phyloP scores from a whole-genome alignment of 805 yeast species.

The Yarrowia phangngaensis region DNA sequence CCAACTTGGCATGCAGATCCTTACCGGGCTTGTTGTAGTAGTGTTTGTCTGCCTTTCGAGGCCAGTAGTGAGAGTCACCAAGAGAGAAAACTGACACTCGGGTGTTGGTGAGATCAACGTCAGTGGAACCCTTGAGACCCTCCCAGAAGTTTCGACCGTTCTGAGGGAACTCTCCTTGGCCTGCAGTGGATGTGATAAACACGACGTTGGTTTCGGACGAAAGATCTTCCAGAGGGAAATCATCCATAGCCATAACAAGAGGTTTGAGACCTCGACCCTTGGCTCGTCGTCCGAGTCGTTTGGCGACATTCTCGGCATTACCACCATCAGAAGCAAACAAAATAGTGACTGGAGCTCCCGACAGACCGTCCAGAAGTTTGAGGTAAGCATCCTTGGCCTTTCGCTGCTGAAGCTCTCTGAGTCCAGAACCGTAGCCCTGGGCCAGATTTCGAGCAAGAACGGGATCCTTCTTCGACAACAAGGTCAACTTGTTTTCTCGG shows the following conservation, averaged over 20 bases:
- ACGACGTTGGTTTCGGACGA: constrained; percentile 66
- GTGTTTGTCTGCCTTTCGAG: constrained; percentile 90
- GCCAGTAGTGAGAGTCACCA: constrained; percentile 91
- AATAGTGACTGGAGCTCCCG: constrained; percentile 87
- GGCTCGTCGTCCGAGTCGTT: constrained; percentile 73
- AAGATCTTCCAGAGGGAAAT: constrained; percentile 66
- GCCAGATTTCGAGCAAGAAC: constrained; percentile 69
- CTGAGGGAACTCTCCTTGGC: constrained; percentile 84
- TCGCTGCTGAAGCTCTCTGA: constrained; percentile 55
- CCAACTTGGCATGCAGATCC: constrained; percentile 64
- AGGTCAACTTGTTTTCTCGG: constrained; percentile 81
- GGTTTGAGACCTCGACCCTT: constrained; percentile 73
- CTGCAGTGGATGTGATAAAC: constrained; percentile 70
- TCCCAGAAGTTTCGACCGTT: constrained; percentile 80
- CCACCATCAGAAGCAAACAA: constrained; percentile 93
- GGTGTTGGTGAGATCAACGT: constrained; percentile 58
- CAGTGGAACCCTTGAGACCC: constrained; percentile 54
- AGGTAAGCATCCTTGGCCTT: constrained; percentile 75
- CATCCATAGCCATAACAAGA: constrained; percentile 65
- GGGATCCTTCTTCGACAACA: constrained; percentile 69
- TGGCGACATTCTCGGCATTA: constrained; percentile 76
- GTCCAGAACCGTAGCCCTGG: constrained; percentile 57
- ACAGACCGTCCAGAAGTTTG: constrained; percentile 74
- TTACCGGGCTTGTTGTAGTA: constrained; percentile 88
- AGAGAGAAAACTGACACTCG: constrained; percentile 66